Conservation (phyloP, 2,329 filamentous ascomycete genomes). For the Chrysoporthe deuterocubensis region DNA sequence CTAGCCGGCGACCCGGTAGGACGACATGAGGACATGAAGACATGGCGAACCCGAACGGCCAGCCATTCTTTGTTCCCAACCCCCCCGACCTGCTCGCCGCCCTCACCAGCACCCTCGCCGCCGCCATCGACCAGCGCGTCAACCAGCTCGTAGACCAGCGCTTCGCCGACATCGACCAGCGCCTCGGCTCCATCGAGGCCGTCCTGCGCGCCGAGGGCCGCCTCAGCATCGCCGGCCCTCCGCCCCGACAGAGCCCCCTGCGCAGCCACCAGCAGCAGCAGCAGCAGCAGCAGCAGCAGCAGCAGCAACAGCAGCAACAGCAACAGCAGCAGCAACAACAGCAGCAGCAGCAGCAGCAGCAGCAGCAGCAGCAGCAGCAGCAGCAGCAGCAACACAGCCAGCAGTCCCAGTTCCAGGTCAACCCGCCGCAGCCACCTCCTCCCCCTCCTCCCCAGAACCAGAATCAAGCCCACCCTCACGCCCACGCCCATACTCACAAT, state of each 20-base stretch:
- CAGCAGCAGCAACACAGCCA: too few species aligned
- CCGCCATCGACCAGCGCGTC: constrained; percentile 29
- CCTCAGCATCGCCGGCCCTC: constrained; percentile 11
- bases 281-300: constrained; percentile 23
- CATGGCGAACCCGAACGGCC: constrained; percentile 27
- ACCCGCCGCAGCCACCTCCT: background rate
- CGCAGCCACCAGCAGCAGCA: constrained; percentile 22
- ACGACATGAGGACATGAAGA: constrained; percentile 4
- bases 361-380: constrained; percentile 20
- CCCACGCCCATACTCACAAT: constrained; percentile 22
- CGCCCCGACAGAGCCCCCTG: constrained; percentile 26
- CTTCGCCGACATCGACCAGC: constrained; percentile 27
- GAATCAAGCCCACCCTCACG: constrained; percentile 3
- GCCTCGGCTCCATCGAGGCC: constrained; percentile 23
- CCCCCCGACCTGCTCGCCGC: constrained; percentile 24
- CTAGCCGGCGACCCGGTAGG: background rate
- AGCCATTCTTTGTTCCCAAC: constrained; percentile 27
- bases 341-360: constrained; percentile 19
- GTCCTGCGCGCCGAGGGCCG: constrained; percentile 27
- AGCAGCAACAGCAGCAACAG: constrained; percentile 19
- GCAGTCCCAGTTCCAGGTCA: constrained; percentile 10
- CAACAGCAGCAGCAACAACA: constrained; percentile 16
- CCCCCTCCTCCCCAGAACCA: constrained; percentile 1
- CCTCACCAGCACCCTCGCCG: constrained; percentile 27
- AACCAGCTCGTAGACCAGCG: constrained; percentile 26